phyloP scores from a whole-genome alignment of 805 yeast genomes.

The Metschnikowia cubensis region DNA sequence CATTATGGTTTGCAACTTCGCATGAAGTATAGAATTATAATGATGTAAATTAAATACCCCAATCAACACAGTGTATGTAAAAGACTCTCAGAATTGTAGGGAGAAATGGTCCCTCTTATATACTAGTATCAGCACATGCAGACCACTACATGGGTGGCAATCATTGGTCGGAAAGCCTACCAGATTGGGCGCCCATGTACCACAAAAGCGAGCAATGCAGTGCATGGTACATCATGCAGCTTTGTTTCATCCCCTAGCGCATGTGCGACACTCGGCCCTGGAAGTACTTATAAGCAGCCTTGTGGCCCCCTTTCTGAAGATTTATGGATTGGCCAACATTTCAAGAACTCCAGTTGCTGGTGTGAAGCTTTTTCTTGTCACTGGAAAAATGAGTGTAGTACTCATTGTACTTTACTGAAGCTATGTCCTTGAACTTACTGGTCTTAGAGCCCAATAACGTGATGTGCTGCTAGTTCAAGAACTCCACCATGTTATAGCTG shows the following conservation, averaged over 20 bases:
- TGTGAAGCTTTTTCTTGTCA: conserved; percentile 14
- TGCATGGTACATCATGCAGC: neutral
- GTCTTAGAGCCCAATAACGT: conserved; percentile 54
- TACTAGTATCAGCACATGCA: neutral
- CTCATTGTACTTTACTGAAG: conserved; percentile 73
- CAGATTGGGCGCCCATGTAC: neutral
- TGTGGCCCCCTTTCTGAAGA: neutral
- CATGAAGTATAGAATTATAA: no score
- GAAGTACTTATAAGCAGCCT: neutral
- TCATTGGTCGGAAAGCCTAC: neutral
- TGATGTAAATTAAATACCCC: neutral
- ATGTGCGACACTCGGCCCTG: neutral
- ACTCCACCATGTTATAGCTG: conserved; percentile 87
- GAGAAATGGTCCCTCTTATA: neutral
- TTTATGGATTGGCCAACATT: no score
- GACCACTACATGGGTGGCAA: neutral
- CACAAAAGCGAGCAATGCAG: neutral
- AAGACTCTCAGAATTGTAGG: neutral
- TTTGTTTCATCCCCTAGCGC: neutral
- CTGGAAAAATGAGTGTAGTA: conserved; percentile 36
- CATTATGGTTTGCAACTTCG: no score
- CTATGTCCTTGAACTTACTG: conserved; percentile 64
- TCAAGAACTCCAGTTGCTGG: conserved; percentile 16
- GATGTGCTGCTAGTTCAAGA: conserved; percentile 83
- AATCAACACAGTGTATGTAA: neutral